A percentile compares a stretch with the other conserved stretches of the same genome.
phyloP scores from a whole-genome alignment of 169 alveolate species.

The Cryptosporidium tyzzeri region DNA sequence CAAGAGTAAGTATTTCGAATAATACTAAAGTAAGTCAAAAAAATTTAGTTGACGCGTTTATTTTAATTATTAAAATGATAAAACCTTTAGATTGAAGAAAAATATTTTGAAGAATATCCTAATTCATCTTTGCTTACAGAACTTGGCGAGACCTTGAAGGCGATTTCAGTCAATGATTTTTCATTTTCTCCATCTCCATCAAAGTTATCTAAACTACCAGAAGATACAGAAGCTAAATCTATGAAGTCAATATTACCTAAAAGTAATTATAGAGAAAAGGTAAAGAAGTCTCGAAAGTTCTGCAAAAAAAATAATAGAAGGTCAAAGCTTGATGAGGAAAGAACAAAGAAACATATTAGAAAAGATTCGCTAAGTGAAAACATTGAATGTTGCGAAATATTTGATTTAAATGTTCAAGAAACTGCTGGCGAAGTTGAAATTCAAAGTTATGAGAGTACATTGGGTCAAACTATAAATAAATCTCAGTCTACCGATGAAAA shows the following conservation, averaged over 20 bases:
- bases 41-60: not conserved
- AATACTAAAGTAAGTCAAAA: constrained; percentile 24
- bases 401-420: not conserved
- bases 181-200: constrained; percentile 39
- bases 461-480: not conserved
- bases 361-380: not conserved
- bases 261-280: not conserved
- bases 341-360: not conserved
- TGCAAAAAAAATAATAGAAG: not conserved
- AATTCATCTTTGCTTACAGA: constrained; percentile 38
- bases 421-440: not conserved
- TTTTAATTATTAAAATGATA: not conserved
- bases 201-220: not conserved
- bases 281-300: not conserved
- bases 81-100: not conserved
- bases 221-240: not conserved
- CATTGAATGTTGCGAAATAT: not conserved
- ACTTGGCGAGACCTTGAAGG: constrained; percentile 32
- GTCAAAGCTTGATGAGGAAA: not conserved
- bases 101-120: constrained; percentile 14
- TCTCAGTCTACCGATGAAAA: not conserved
- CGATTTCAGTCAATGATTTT: constrained; percentile 20
- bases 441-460: not conserved
- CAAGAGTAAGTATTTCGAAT: constrained; percentile 55
- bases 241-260: not conserved